Evolutionary conservation across 208 protist species (phyloP), one percentile per base, ranked within the genome.

Genomic region (Leishmania aethiopica): DNA sequence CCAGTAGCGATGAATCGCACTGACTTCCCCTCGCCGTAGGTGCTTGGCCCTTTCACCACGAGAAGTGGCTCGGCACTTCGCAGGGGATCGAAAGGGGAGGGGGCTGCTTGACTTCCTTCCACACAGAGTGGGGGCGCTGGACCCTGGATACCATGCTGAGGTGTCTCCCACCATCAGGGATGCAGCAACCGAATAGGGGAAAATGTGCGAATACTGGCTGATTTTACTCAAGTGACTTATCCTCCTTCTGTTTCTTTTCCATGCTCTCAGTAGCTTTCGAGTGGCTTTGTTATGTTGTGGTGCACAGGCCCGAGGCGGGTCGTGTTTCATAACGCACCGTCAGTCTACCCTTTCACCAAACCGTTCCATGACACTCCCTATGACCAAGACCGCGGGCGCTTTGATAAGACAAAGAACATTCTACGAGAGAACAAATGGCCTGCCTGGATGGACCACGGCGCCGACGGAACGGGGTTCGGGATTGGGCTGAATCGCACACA

Each of bases 341-440:
- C 91, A 8, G 88, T 91, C 45, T 97, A 97, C 79, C 95, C 95
- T 8, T 97, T 96, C 86, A 71, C 83, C 49, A 96, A 96, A 73
- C 95, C 95, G 17, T 96, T 97, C 79, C 91, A 96, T 77, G 95
- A 97, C 81, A 97, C 95, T 55, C 95, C 95, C 19, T 93, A 93
- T 75, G 95, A 97, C 82, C 90, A 96, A 75, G 92, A 96, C 73
- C 84, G 93, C 55, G 80, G 82, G 5, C 82, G 79, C 10, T 89
- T 89, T 78, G 93, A 97, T 84, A 86, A 80, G 51, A 87, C 89
- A 17, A 92, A 84, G 13, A 82, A 79, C 28, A 78, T 87, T 71
- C 75, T 79, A 4, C 78, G 85, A 6, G 77, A 82, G 74, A 89
- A 92, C 59, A 78, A 75, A 45, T 97, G 93, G 92, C 95, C 95